Base-by-base conservation (phyloP, 2,329 filamentous ascomycete species). In the Colletotrichum coccodes region DNA sequence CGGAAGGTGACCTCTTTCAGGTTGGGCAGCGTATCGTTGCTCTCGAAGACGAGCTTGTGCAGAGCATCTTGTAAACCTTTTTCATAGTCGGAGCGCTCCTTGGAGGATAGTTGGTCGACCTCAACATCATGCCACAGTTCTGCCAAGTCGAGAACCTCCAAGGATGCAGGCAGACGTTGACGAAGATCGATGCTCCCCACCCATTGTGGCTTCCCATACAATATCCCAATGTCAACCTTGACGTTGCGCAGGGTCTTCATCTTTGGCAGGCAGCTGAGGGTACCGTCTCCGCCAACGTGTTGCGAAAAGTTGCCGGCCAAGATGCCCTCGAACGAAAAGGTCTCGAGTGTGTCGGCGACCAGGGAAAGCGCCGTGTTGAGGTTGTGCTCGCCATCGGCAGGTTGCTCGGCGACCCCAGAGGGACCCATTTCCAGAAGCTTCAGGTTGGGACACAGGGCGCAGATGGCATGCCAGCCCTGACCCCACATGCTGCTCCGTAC, bases 21-120 rank as follows among this genome's bases (percentile, higher is more conserved):
- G 11, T 58, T 57, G 16, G 67, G 67, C 6, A 70, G 21, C 3
- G 26, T 2, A 3, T 58, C 47, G n/a, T 57, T 61, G 23, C 63
- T 70, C 16, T 52, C 57, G 14, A 70, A 63, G 1, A 83, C 79
- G 0, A 76, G 82, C 6, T 77, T 73, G 1, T 72, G 44, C 42
- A 83, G 63, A 1, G 72, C 74, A 0, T 63, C 49, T 46, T 83
- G 82, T 2, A 82, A 67, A 9, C 73, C 62, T 4, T 73, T 52
- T 2, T 77, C 75, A 62, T 80, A 81, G 4, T 53, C 34, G 36
- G 30, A 18, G 8, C 67, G 67, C 21, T 60, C 52, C 34, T 52
- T 56, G 21, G 26, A 4, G 9, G 63, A 57, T 4, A 70, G 32
- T 44, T 57, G 60, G 50, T 61, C 63, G 3, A 63, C 54, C 38